Base-by-base conservation (phyloP, 768 basidiomycete genomes). In the Pleurotus eryngii region DNA sequence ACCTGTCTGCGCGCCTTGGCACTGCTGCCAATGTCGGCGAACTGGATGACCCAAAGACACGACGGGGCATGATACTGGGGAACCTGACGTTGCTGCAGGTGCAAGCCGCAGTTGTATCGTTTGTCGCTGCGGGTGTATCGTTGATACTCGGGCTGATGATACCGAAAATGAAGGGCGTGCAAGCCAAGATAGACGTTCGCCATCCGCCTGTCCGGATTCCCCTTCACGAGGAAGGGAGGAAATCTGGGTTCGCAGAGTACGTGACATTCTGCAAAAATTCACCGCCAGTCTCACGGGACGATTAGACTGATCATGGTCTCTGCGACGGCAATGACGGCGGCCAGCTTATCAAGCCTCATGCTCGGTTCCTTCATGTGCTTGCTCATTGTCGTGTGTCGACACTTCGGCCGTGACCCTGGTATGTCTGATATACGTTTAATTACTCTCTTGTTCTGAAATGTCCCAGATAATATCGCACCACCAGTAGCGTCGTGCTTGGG, bases 11-110 rank as follows among this genome's bases (percentile, higher is more conserved):
- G 0, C 83, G 96, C 12, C 80, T 99, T n/a, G 89, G 91, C 1
- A 99, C 97, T 0, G 89, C 95, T 1, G 90, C 95, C 4, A 97
- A 98, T 63, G 87, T 95, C 50, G 96, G 96, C 45, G 85, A 94
- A 59, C 84, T 99, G 4, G 94, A 98, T 68, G 81, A 86, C 35
- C 83, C 85, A 0, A 63, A 68, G 2, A 76, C 75, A 6, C 83
- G 92, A 3, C 80, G 82, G 4, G 68, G 75, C 2, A 83, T 96
- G 59, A 79, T 99, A 35, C 58, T 84, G 2, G 95, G 95, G 42
- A 97, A 95, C 70, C 71, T 98, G 45, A 77, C 87, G 0, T 77
- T 98, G 9, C 81, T 99, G 0, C 96, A 98, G 68, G 90, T 98
- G 1, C 97, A 99, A 70, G 95, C 95, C 0, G 82, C 93, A 1